These are phyloP conservation scores for Spatholobus suberectus DNA, from an alignment of 306 rosid genomes.

Conservation along the genomic window DNA sequence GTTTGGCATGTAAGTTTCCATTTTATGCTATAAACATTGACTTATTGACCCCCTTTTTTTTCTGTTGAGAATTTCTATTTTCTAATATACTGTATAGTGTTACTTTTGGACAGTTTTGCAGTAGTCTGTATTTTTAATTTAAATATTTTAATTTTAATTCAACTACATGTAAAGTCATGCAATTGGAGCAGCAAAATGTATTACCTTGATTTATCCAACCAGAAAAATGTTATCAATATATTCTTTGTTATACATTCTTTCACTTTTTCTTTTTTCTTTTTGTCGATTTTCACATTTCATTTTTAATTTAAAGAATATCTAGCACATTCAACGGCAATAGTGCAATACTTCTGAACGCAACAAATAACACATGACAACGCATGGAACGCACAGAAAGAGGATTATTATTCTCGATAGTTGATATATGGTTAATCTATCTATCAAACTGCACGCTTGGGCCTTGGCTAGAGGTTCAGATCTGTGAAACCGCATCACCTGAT, in stretches of 20 bases:
- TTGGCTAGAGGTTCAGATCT: neutral
- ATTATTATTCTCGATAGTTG: too few relatives aligned
- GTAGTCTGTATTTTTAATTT: neutral
- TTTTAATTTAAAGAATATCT: neutral
- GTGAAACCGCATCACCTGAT: too few relatives aligned
- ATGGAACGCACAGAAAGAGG: neutral
- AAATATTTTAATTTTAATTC: neutral
- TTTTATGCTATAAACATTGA: too few relatives aligned
- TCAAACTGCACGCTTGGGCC: neutral
- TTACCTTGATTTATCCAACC: neutral
- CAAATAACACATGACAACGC: neutral
- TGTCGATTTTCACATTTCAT: neutral
- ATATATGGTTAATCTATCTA: neutral
- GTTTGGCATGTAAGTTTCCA: too few relatives aligned
- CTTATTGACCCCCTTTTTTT: too few relatives aligned
- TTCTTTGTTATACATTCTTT: too few relatives aligned
- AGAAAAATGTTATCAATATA: neutral
- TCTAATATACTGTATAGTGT: too few relatives aligned
- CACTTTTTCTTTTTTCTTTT: too few relatives aligned
- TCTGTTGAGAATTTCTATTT: too few relatives aligned
- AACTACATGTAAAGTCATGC: neutral
- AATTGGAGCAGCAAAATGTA: neutral
- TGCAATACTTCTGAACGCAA: neutral
- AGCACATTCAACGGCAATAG: neutral
- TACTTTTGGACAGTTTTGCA: too few relatives aligned